Evolutionary conservation across 495 filamentous ascomycete species (phyloP).

Genomic region (Aspergillus kassunensis): DNA sequence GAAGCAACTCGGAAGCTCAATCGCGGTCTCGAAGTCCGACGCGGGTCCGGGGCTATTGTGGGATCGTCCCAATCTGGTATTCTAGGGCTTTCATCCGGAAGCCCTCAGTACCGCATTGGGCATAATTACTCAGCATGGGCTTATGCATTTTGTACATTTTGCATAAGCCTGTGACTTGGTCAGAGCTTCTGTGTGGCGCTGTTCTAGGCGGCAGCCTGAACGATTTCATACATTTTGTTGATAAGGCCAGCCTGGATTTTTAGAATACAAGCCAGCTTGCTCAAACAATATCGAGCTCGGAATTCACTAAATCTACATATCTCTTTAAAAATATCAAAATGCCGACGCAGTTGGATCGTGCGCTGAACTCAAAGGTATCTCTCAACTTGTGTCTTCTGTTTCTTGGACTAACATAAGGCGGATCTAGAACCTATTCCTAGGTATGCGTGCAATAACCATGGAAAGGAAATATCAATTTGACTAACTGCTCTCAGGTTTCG

Average conservation of each 20-base stretch:
- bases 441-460: conserved; percentile 36
- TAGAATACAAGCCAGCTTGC: background rate
- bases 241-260: too few relatives aligned
- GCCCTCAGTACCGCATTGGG: conserved; percentile 16
- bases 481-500: conserved; percentile 49
- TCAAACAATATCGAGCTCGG: background rate
- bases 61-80: conserved; percentile 13
- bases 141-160: background rate
- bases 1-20: conserved; percentile 8
- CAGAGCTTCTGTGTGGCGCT: background rate
- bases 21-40: conserved; percentile 18
- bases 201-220: too few relatives aligned
- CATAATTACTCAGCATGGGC: background rate
- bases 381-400: background rate
- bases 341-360: conserved; percentile 75
- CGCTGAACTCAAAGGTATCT: conserved; percentile 72
- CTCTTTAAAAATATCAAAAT: conserved; percentile 20
- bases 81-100: conserved; percentile 12
- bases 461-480: too few relatives aligned
- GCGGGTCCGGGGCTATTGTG: conserved; percentile 12
- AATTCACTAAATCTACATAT: background rate
- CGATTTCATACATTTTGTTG: too few relatives aligned
- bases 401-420: conserved; percentile 12
- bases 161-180: background rate
- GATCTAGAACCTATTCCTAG: conserved; percentile 52